Base-by-base conservation (phyloP, 1,284 basidiomycete genomes). In the Marasmius tenuissimus region DNA sequence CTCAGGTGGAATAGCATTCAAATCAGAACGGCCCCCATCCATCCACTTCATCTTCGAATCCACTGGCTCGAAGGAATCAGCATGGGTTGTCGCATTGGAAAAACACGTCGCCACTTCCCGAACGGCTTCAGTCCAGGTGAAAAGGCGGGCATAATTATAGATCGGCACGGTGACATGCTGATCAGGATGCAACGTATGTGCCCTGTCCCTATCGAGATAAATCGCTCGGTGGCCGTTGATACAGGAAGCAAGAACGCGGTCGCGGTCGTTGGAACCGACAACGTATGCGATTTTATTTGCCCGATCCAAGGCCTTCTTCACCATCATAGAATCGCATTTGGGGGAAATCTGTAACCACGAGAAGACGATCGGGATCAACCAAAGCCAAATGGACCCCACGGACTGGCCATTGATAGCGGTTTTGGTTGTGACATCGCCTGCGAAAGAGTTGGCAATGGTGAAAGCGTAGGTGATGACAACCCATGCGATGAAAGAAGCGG, bases 331-430 rank as follows among this genome's bases (percentile, higher is more conserved):
- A 51, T 73, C 68, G 18, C 75, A 77, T 58, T 72, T 75, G 0
- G 74, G 76, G 0, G 75, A 74, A 18, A 75, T 66, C 49, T 71
- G 59, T 27, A 77, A 50, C 74, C 76, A 78, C 10, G 73, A 71
- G 1, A 70, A 45, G 27, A 78, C 76, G n/a, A 76, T 65, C 0
- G 74, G 72, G 12, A 78, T 27, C 16, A 77, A 55, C 75, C 75
- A 76, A 10, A 78, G 62, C 71, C 69, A 77, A 16, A 67, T 61
- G 1, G 73, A 70, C 3, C 72, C 75, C 7, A 73, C 73, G 6
- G 63, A 71, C 35, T 75, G 64, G 4, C 72, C 75, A 7, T 57
- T 69, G 0, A 67, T 65, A 37, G 67, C 40, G 7, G 74, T 52
- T 38, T 65, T 55, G 16, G 62, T 18, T 0, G 27, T n/a, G 4